Conservation (phyloP, 1,284 basidiomycete genomes). For the Ganoderma resinaceum region DNA sequence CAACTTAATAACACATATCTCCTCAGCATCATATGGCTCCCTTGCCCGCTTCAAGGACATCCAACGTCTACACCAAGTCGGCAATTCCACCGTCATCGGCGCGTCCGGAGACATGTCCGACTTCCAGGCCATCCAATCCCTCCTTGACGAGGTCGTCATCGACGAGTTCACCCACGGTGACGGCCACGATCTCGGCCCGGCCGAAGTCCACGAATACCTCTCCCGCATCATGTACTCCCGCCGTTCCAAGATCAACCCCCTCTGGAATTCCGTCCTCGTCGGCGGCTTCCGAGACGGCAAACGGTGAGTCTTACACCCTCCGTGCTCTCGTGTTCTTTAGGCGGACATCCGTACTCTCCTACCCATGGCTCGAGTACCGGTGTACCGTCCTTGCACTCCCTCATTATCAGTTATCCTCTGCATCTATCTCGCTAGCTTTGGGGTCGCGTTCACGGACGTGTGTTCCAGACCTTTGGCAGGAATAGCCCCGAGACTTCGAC, state of each 20-base stretch:
- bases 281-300: slow-evolving; percentile 90
- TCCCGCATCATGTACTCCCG: slow-evolving; percentile 91
- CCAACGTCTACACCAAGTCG: slow-evolving; percentile 86
- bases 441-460: not conserved
- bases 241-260: slow-evolving; percentile 89
- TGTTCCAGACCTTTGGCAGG: not conserved
- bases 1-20: not conserved
- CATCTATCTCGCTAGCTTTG: not conserved
- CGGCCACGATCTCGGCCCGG: slow-evolving; percentile 85
- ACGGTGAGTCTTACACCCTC: slow-evolving; percentile 53
- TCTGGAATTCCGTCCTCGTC: slow-evolving; percentile 96
- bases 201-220: slow-evolving; percentile 94
- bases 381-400: slow-evolving; percentile 2
- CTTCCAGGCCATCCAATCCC: slow-evolving; percentile 91
- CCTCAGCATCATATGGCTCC: slow-evolving; percentile 93
- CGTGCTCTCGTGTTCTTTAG: not conserved
- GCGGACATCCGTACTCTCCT: not conserved
- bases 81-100: slow-evolving; percentile 86
- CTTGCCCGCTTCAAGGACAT: slow-evolving; percentile 97
- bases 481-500: not conserved
- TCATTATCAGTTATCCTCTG: not conserved
- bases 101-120: slow-evolving; percentile 98
- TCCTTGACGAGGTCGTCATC: slow-evolving; percentile 77
- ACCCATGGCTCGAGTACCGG: not conserved
- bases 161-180: slow-evolving; percentile 86